Conservation (phyloP, 495 filamentous ascomycete species). For the Cudoniella acicularis region DNA sequence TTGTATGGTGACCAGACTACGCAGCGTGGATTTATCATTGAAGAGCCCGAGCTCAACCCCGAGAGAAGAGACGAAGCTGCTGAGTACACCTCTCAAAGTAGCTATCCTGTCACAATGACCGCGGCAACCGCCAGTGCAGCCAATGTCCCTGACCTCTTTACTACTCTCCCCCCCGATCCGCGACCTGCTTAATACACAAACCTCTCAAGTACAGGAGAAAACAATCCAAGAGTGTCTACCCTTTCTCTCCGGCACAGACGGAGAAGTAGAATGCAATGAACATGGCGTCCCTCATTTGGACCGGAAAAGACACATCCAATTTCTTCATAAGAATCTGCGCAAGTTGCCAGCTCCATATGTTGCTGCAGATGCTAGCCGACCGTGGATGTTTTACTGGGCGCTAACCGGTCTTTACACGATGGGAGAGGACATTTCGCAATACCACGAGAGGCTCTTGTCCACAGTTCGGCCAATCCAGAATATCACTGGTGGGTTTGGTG, state of each 20-base stretch:
- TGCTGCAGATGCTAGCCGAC: conserved; percentile 73
- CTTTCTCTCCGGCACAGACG: conserved; percentile 50
- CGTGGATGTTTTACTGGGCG: conserved; percentile 94
- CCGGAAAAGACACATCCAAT: conserved; percentile 68
- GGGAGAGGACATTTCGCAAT: conserved; percentile 68
- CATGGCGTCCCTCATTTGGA: conserved; percentile 71
- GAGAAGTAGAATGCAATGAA: conserved; percentile 45
- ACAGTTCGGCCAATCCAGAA: conserved; percentile 82
- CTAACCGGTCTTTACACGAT: conserved; percentile 67
- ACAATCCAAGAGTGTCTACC: conserved; percentile 67
- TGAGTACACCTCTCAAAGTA: neutral
- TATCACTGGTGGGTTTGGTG: conserved; percentile 80
- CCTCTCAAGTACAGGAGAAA: conserved; percentile 62
- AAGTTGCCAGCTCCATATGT: conserved; percentile 63
- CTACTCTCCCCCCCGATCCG: conserved; percentile 55
- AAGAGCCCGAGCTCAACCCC: conserved; percentile 4
- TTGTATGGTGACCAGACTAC: neutral
- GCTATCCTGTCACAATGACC: conserved; percentile 13
- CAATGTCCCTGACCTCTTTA: conserved; percentile 64
- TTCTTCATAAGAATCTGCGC: conserved; percentile 63
- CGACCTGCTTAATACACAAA: conserved; percentile 65
- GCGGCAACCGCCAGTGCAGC: conserved; percentile 31
- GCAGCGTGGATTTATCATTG: conserved; percentile 13
- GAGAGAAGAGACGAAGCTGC: conserved; percentile 5
- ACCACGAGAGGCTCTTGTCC: conserved; percentile 61